Conservation (phyloP, 352 stramenopile species). For the Phytophthora constricta region DNA sequence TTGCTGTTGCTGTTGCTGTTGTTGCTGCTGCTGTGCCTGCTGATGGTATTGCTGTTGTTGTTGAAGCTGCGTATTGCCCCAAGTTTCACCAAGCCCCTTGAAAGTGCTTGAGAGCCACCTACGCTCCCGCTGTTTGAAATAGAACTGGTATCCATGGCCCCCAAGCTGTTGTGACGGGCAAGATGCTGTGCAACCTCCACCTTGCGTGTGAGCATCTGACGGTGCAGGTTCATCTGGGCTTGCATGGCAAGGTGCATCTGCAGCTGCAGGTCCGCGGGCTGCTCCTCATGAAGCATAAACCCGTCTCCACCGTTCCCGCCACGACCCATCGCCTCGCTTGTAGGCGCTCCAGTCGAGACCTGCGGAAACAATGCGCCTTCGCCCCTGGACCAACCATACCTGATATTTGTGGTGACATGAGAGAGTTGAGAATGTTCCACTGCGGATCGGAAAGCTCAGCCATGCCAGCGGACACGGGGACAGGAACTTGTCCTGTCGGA, state of each 20-base stretch:
- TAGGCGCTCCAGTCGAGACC: slow-evolving; percentile 19
- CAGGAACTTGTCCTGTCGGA: slow-evolving; percentile 37
- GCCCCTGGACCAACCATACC: slow-evolving; percentile 36
- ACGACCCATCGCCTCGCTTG: slow-evolving; percentile 42
- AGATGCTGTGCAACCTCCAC: slow-evolving; percentile 81
- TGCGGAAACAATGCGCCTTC: slow-evolving; percentile 28
- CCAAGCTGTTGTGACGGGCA: slow-evolving; percentile 39
- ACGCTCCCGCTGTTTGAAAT: slow-evolving; percentile 32
- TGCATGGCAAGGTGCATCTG: slow-evolving; percentile 91
- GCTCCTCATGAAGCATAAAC: slow-evolving; percentile 69
- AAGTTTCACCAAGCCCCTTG: slow-evolving; percentile 25
- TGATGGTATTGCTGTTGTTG: slow-evolving; percentile 28
- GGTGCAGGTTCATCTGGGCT: slow-evolving; percentile 89
- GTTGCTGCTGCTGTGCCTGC: slow-evolving; percentile 21
- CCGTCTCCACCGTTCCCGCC: slow-evolving; percentile 33
- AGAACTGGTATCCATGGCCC: slow-evolving; percentile 21
- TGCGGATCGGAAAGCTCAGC: slow-evolving; percentile 70
- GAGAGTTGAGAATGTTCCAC: slow-evolving; percentile 80
- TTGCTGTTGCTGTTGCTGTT: slow-evolving; percentile 25
- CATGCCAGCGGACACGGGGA: slow-evolving; percentile 28
- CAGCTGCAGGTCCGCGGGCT: slow-evolving; percentile 65
- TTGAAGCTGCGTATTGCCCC: slow-evolving; percentile 27
- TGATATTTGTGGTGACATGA: slow-evolving; percentile 75
- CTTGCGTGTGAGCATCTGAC: slow-evolving; percentile 88
- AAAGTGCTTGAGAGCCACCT: slow-evolving; percentile 7